Evolutionary conservation across 2,329 filamentous ascomycete species (phyloP).

Genomic region (Ophiostoma populinum): DNA sequence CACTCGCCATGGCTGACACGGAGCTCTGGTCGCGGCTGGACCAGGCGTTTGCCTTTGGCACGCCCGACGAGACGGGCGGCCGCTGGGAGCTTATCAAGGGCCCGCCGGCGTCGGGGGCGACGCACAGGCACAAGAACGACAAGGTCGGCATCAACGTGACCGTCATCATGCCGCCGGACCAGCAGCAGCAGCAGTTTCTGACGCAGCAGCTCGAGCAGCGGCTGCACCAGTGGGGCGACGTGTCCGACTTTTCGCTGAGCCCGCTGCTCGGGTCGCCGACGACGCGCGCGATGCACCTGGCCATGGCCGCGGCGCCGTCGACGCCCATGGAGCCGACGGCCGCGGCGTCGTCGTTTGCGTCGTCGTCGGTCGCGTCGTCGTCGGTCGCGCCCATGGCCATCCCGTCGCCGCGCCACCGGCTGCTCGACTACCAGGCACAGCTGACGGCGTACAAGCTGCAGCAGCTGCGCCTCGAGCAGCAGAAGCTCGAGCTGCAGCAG

Average conservation of each 20-base stretch:
- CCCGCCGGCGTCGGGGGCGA: not conserved
- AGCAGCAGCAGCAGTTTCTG: not conserved
- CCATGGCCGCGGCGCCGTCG: too few species aligned
- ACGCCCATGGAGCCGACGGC: too few species aligned
- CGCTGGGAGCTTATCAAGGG: not conserved
- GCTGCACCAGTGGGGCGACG: not conserved
- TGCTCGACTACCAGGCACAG: too few species aligned
- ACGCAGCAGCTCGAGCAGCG: not conserved
- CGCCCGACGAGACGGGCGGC: slow-evolving; percentile 4
- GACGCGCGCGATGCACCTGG: too few species aligned
- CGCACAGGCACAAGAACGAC: not conserved
- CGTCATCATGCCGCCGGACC: not conserved
- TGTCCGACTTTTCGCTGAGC: too few species aligned
- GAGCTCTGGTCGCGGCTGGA: slow-evolving; percentile 8
- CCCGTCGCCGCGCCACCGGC: too few species aligned
- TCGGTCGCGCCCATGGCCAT: too few species aligned
- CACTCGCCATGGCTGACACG: too few species aligned
- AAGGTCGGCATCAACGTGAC: slow-evolving; percentile 1
- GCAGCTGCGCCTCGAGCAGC: too few species aligned
- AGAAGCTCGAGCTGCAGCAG: too few species aligned
- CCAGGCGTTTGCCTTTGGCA: slow-evolving; percentile 7
- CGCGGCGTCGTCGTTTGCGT: not conserved
- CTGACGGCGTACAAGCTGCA: too few species aligned
- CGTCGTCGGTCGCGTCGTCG: not conserved
- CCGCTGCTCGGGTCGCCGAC: too few species aligned